These are phyloP conservation scores for Quercus robur DNA, from an alignment of 306 rosid genomes.

Conservation along the genomic window DNA sequence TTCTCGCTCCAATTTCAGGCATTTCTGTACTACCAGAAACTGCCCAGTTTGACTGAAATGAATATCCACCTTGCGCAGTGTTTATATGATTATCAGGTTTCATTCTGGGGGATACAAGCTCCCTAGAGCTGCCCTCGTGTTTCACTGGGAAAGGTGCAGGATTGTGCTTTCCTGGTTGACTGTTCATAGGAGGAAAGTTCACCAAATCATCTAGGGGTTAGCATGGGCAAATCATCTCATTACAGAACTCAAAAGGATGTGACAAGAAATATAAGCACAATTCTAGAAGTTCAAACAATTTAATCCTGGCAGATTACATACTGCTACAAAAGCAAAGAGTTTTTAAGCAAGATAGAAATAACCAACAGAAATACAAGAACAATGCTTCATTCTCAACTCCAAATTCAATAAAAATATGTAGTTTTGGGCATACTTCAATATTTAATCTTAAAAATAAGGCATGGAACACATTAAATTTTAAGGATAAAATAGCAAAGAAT, in stretches of 20 bases:
- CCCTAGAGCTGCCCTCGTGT: slow-evolving; percentile 58
- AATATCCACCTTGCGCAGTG: slow-evolving; percentile 48
- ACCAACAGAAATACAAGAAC: neutral
- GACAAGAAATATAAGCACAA: neutral
- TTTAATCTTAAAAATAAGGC: neutral
- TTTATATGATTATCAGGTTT: slow-evolving; percentile 53
- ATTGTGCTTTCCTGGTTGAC: slow-evolving; percentile 55
- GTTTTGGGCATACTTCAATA: neutral
- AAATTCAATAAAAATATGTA: neutral
- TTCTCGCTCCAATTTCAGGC: slow-evolving; percentile 59
- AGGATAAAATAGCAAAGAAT: neutral
- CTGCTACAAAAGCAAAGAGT: neutral
- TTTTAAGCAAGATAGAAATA: neutral
- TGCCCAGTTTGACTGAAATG: slow-evolving; percentile 63
- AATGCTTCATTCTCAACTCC: neutral
- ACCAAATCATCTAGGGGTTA: neutral
- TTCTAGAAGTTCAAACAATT: neutral
- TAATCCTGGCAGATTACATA: neutral
- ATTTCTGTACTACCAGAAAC: slow-evolving; percentile 58
- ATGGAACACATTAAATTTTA: neutral
- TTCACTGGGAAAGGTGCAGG: slow-evolving; percentile 45
- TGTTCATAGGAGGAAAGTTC: slow-evolving; percentile 25
- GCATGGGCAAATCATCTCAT: neutral
- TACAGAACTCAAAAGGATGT: neutral
- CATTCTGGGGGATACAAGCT: slow-evolving; percentile 74